Percentiles rank a stretch among this genome's conserved stretches.
Conservation (phyloP, 208 protist species). For the Leishmania gerbilli region DNA sequence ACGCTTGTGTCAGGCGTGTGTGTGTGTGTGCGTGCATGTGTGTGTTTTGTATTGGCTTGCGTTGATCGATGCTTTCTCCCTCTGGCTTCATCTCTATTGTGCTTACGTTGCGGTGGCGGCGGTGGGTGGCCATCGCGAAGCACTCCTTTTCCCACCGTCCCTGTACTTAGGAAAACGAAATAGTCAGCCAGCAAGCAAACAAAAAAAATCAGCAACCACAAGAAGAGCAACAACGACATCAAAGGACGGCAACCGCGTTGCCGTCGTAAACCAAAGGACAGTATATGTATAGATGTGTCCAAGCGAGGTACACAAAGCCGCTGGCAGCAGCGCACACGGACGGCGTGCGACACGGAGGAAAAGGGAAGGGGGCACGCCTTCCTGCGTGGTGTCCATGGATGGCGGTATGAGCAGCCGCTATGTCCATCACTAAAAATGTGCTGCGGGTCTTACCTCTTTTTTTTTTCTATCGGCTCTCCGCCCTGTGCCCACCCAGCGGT, state of each 20-base stretch:
- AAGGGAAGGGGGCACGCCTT: neutral
- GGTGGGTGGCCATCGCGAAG: neutral
- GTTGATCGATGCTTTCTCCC: neutral
- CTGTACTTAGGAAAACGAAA: neutral
- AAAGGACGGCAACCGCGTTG: neutral
- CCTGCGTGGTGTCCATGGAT: neutral
- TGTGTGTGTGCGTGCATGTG: neutral
- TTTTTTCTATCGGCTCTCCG: neutral
- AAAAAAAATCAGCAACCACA: neutral
- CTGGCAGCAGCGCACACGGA: neutral
- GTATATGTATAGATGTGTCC: neutral
- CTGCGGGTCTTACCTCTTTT: neutral
- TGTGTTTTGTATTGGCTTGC: neutral
- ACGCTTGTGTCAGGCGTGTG: neutral
- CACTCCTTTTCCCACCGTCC: too few species aligned
- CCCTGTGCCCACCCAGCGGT: neutral
- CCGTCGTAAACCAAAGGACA: neutral
- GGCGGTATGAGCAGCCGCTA: neutral
- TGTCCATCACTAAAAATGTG: neutral
- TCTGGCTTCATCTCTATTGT: neutral
- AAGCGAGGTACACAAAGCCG: neutral
- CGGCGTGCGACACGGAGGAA: neutral
- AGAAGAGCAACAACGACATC: neutral
- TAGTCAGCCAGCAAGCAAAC: neutral
- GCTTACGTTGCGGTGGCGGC: neutral